These are phyloP conservation scores for Ramicandelaber brevisporus DNA, from an alignment of 192 early-diverging fungal genomes.

Conservation along the genomic window DNA sequence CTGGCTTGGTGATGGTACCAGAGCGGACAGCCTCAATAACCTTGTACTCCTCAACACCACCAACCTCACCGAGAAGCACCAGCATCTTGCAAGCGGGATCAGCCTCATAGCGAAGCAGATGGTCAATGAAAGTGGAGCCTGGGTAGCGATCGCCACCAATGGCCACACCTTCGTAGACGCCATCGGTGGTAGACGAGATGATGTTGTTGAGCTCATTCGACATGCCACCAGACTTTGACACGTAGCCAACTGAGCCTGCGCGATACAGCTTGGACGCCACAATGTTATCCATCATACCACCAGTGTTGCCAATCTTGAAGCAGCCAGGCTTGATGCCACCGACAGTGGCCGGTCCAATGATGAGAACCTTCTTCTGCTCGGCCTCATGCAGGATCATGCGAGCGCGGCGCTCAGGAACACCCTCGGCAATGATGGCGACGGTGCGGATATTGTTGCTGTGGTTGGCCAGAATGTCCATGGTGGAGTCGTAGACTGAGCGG, in stretches of 20 bases:
- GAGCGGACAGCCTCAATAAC: slow-evolving; percentile 76
- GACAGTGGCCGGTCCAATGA: slow-evolving; percentile 95
- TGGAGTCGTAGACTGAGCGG: slow-evolving; percentile 80
- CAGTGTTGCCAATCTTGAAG: slow-evolving; percentile 99
- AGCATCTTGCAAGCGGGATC: slow-evolving; percentile 88
- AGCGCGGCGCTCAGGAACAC: slow-evolving; percentile 90
- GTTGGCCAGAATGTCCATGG: slow-evolving; percentile 53
- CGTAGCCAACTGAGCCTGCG: slow-evolving; percentile 86
- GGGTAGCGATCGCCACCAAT: slow-evolving; percentile 99
- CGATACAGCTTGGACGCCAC: slow-evolving; percentile 92
- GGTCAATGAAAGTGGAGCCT: slow-evolving; percentile 94
- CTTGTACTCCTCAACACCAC: slow-evolving; percentile 91
- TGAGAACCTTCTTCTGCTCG: slow-evolving; percentile 44
- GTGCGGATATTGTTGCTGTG: slow-evolving; percentile 65
- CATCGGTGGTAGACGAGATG: slow-evolving; percentile 81
- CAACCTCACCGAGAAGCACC: slow-evolving; percentile 88
- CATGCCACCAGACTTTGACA: slow-evolving; percentile 98
- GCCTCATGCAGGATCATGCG: slow-evolving; percentile 75
- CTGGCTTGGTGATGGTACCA: slow-evolving; percentile 86
- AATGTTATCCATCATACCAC: slow-evolving; percentile 99
- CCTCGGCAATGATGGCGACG: slow-evolving; percentile 94
- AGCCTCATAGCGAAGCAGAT: slow-evolving; percentile 79
- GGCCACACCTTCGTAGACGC: slow-evolving; percentile 95
- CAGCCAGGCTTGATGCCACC: slow-evolving; percentile 98
- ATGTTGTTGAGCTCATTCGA: slow-evolving; percentile 99